These are phyloP conservation scores for Prunus davidiana DNA, from an alignment of 306 rosid species.

Conservation along the genomic window DNA sequence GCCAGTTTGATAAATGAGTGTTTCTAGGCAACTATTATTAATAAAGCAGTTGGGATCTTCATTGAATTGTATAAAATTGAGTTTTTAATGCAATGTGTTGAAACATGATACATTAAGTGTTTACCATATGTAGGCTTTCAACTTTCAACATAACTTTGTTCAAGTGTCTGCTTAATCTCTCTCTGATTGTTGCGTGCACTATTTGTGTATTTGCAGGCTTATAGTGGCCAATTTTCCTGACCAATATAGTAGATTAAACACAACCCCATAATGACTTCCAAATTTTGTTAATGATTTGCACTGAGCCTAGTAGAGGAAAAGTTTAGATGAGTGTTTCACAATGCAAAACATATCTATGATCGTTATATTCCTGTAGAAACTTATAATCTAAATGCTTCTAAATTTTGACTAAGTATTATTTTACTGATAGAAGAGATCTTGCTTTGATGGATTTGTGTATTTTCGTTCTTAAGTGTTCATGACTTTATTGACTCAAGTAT, in stretches of 20 bases:
- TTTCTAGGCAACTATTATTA: background rate
- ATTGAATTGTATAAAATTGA: background rate
- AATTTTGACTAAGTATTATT: background rate
- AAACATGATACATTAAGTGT: background rate
- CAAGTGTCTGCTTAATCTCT: background rate
- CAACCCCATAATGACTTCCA: background rate
- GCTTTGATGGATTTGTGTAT: background rate
- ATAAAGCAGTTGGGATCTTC: background rate
- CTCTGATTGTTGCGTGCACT: background rate
- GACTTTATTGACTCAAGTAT: background rate
- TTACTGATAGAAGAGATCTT: background rate
- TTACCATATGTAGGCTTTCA: background rate
- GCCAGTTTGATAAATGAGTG: background rate
- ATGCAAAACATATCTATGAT: background rate
- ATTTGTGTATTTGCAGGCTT: background rate
- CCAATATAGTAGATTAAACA: background rate
- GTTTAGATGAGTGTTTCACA: background rate
- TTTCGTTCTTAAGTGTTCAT: background rate
- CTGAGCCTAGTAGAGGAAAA: background rate
- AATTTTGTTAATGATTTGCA: background rate
- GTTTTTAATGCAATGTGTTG: background rate
- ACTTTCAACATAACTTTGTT: background rate
- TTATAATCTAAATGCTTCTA: background rate
- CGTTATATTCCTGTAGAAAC: background rate
- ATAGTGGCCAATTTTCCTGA: background rate